Percentiles rank a stretch among this genome's conserved stretches.
Conservation (phyloP, 176 grass and related monocot genomes). For the Hsuehochloa calcarea region DNA sequence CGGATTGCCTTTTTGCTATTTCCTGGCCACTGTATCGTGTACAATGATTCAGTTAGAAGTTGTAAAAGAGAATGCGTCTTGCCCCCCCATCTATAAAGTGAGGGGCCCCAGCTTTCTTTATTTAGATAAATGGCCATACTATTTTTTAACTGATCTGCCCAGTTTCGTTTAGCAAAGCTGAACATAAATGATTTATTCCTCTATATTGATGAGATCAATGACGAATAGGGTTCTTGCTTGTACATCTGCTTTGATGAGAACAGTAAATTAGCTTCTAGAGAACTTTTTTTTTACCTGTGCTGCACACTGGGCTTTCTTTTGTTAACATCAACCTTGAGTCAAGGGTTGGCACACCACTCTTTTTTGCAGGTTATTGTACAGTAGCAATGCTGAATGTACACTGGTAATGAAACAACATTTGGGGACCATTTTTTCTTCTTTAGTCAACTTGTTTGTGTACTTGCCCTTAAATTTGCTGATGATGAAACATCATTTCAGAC, state of each 20-base stretch:
- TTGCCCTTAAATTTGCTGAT: background rate
- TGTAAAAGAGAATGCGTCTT: slow-evolving; percentile 9
- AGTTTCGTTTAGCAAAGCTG: background rate
- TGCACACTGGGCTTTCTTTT: background rate
- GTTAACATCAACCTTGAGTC: background rate
- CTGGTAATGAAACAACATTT: background rate
- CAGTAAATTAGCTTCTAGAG: background rate
- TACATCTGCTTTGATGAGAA: background rate
- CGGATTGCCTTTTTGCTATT: slow-evolving; percentile 44
- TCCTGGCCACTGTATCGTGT: slow-evolving; percentile 19
- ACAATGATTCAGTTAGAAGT: background rate
- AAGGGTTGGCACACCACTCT: background rate
- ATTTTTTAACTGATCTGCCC: background rate
- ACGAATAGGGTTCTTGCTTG: background rate
- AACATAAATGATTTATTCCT: background rate
- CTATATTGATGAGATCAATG: background rate
- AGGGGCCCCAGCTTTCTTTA: background rate
- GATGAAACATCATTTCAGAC: background rate
- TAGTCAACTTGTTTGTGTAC: background rate
- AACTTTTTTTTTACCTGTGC: background rate
- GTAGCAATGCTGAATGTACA: background rate
- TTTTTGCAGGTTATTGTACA: background rate
- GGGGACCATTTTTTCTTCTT: background rate
- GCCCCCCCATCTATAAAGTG: background rate
- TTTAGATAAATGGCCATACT: background rate